Percentiles rank a stretch among this genome's conserved stretches.
These are phyloP conservation scores for Sclerotinia minor DNA, from an alignment of 2,329 filamentous ascomycete genomes.

Conservation along the genomic window DNA sequence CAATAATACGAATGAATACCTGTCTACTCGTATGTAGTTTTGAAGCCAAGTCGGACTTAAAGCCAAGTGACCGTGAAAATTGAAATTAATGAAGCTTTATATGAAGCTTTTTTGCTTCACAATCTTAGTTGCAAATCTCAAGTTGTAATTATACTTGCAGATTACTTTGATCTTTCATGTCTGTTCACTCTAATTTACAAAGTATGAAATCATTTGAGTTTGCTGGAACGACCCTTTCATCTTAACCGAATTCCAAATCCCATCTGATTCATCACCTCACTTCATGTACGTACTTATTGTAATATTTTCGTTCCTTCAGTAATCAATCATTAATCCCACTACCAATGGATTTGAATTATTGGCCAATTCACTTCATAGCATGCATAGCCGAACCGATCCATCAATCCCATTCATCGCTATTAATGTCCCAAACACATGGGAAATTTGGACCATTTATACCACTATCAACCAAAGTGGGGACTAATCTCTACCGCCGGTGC, in stretches of 20 bases:
- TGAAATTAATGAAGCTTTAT: background rate
- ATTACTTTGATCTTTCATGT: background rate
- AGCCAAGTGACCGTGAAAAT: background rate
- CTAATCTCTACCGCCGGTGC: background rate
- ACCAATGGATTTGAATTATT: background rate
- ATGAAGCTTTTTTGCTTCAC: background rate
- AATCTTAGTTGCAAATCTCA: background rate
- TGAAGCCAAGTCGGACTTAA: constrained; percentile 9
- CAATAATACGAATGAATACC: background rate
- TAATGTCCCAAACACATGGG: constrained; percentile 8
- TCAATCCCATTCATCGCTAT: constrained; percentile 8
- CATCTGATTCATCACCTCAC: background rate
- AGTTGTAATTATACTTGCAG: background rate
- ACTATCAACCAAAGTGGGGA: constrained; percentile 7
- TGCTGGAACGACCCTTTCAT: constrained; percentile 7
- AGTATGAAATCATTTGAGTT: background rate
- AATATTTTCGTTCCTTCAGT: background rate
- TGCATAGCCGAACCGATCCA: background rate
- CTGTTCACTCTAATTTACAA: background rate
- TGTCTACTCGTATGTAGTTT: background rate
- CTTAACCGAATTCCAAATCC: constrained; percentile 13
- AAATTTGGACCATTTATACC: constrained; percentile 16
- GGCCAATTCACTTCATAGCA: background rate
- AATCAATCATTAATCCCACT: background rate
- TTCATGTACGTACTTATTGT: background rate